Conservation (phyloP, 2,329 filamentous ascomycete genomes). For the Fusarium armeniacum region DNA sequence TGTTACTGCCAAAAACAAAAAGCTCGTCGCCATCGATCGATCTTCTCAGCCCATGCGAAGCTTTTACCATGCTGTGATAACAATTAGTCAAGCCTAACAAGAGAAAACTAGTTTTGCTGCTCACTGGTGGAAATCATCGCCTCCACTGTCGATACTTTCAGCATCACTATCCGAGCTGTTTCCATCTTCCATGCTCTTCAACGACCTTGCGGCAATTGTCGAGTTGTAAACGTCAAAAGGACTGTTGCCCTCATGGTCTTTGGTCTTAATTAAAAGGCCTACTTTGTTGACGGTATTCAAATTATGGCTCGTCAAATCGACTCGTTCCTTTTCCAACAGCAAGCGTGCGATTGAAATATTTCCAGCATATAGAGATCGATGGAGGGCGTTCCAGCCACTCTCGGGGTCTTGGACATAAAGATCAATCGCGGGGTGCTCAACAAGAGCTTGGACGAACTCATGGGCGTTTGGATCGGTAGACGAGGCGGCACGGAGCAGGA, state of each 20-base stretch:
- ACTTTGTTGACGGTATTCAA: constrained; percentile 72
- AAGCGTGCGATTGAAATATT: constrained; percentile 88
- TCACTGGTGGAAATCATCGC: constrained; percentile 50
- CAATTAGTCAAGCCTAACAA: constrained; percentile 30
- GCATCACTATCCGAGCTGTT: constrained; percentile 67
- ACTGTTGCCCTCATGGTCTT: constrained; percentile 94
- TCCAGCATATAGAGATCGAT: constrained; percentile 89
- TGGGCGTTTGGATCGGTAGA: constrained; percentile 77
- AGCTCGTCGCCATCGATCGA: constrained; percentile 78
- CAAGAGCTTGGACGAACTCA: constrained; percentile 81
- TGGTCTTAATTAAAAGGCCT: constrained; percentile 89
- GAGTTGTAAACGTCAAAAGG: constrained; percentile 93
- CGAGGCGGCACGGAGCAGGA: constrained; percentile 87
- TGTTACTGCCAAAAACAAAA: constrained; percentile 96
- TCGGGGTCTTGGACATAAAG: constrained; percentile 89
- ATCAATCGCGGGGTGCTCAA: constrained; percentile 87
- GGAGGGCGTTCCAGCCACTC: constrained; percentile 95
- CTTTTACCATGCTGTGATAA: constrained; percentile 41
- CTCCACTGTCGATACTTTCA: constrained; percentile 66
- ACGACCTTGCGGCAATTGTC: constrained; percentile 83
- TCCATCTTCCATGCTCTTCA: constrained; percentile 64
- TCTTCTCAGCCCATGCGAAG: constrained; percentile 33
- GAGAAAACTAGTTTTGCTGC: constrained; percentile 28
- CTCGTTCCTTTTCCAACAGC: constrained; percentile 82
- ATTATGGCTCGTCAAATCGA: constrained; percentile 72